Base-by-base conservation (phyloP, 495 filamentous ascomycete genomes). In the Penicillium cosmopolitanum region DNA sequence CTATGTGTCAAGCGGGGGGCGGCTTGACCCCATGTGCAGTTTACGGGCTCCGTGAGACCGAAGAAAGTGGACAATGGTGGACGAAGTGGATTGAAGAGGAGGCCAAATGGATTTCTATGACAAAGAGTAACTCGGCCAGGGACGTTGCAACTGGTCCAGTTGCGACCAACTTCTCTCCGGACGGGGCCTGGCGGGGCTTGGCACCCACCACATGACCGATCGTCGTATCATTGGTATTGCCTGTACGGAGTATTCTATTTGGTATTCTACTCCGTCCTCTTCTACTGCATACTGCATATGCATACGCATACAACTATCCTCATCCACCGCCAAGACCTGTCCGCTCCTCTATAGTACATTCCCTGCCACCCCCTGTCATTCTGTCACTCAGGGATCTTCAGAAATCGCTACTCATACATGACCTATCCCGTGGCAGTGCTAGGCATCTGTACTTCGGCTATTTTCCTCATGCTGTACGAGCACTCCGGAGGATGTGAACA, bases 1-100 rank as follows among this genome's bases (percentile, higher is more conserved):
- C 57, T 56, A 60, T 64, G 54, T 62, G 58, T 66, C 60, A 60
- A 63, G 60, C 64, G 60, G 64, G 60, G 60, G 60, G 19, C 38
- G 36, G 42, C 48, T 34, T 63, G 55, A 55, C 60, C 44, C 38
- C 46, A 50, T 51, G 55, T 44, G 51, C 50, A 19, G 35, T 55
- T 55, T 46, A 58, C 52, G 59, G 57, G 51, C 54, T 60, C 57
- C 57, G 64, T 63, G 31, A 60, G 60, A 60, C 64, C 56, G 56
- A 31, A 52, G 46, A 38, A 35, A 56, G 19, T 42, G 53, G 38
- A 21, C 25, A 50, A 31, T 7, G 23, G 52, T 38, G 52, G 52
- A 38, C 19, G 28, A 8, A 31, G 28, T 31, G 28, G 28, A 31
- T 31, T 31, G 28, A 8, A 31, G 28, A 31, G 6, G 28, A 31